Percentiles rank a stretch among this genome's conserved stretches.
Evolutionary conservation across 768 basidiomycete genomes (phyloP).

Genomic region (Kwoniella heveanensis): DNA sequence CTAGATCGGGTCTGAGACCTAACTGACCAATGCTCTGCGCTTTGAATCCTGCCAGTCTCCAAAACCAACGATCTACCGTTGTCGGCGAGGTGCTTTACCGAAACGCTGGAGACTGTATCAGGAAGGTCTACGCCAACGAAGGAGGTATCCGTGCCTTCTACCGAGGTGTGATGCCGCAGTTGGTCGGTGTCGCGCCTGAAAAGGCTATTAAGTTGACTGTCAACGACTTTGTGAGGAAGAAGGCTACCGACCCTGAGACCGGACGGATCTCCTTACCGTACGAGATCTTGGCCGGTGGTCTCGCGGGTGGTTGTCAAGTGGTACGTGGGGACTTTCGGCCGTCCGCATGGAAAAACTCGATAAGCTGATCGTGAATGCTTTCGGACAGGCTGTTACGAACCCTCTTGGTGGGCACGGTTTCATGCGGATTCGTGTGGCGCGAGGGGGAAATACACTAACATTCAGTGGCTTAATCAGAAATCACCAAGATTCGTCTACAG

Average conservation of each 20-base stretch:
- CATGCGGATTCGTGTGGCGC: too few species aligned
- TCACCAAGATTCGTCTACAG: constrained; percentile 52
- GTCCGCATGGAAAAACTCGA: neutral
- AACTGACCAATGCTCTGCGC: neutral
- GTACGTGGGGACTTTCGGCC: too few species aligned
- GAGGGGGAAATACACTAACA: too few species aligned
- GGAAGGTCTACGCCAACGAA: constrained; percentile 92
- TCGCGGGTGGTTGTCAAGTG: constrained; percentile 96
- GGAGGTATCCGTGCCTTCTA: constrained; percentile 84
- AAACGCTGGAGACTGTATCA: constrained; percentile 91
- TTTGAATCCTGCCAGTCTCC: constrained; percentile 69
- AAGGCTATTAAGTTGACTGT: constrained; percentile 94
- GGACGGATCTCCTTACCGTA: constrained; percentile 87
- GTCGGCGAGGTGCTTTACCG: constrained; percentile 97
- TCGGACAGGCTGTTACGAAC: constrained; percentile 75
- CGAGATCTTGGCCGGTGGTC: constrained; percentile 89
- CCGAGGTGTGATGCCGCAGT: constrained; percentile 89
- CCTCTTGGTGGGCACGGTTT: constrained; percentile 68
- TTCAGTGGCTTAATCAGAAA: constrained; percentile 23
- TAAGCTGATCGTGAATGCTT: neutral
- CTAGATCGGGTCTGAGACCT: constrained; percentile 64
- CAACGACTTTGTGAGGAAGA: constrained; percentile 82
- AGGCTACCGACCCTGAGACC: constrained; percentile 89
- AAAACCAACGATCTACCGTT: constrained; percentile 94
- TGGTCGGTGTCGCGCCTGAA: constrained; percentile 64